Base-by-base conservation (phyloP, 306 rosid species). In the Corylus avellana region DNA sequence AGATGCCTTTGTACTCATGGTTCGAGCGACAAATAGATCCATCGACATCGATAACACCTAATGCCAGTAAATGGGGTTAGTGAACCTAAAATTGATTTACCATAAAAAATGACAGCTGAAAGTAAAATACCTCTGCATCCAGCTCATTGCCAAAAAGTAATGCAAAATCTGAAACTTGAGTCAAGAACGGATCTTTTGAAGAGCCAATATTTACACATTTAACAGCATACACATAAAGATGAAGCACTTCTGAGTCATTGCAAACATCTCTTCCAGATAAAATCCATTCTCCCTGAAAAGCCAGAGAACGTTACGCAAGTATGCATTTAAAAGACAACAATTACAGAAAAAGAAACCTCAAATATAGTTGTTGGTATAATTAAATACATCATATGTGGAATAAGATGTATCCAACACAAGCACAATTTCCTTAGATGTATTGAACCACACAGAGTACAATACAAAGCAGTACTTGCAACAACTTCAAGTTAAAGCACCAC, bases 11-110 rank as follows among this genome's bases (percentile, higher is more conserved):
- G 94, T 91, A 82, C 97, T 95, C 93, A 95, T 93, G 76, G 98
- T 93, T 86, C 98, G 96, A 75, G 98, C 98, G 83, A 93, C 90
- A 95, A 93, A 95, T 88, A 95, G 98, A 91, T 95, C 98, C 99
- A 95, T 93, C 73, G 97, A 86, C 99, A 95, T 95, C 99, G 99
- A 95, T 95, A 95, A 93, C 87, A 95, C 99, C 99, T 95, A 78
- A 72, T 56, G 78, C 72, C 22, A 47, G 75, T 8, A 75, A 78
- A 84, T n/a, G 10, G 6, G 16, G 72, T 86, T 72, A 83, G 74
- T 54, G 58, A 42, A 68, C 74, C 57, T 72, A 75, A 49, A 69
- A 75, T 59, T 63, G 77, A 63, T 56, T 4, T 13, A 62, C 74
- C 35, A 42, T 58, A 50, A 32, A 12, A 84, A 72, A 71, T 77